Evolutionary conservation across 2,329 filamentous ascomycete species (phyloP), one percentile per base, ranked within the genome.

Genomic region (Cryphonectria nitschkei): DNA sequence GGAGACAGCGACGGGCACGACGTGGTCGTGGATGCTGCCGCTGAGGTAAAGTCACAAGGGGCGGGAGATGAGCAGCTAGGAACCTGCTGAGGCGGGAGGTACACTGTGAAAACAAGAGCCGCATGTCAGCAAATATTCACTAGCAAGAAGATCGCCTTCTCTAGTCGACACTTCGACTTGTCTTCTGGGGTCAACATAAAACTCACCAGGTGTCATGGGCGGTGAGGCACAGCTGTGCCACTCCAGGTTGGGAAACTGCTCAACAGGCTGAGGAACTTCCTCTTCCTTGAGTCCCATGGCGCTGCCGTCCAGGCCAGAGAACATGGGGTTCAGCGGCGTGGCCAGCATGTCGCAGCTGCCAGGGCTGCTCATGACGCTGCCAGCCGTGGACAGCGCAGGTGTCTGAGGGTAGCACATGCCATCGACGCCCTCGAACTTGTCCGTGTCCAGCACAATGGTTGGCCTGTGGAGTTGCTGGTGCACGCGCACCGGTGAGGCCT

Each of bases 1-100:
- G 94, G 94, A 39, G 94, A 97, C 74, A 96, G 89, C 71, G 94
- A 96, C 75, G 94, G 93, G 84, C 92, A 95, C 62, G 92, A 90
- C 78, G 90, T 91, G 69, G 90, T 87, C 75, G 92, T 92, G 75
- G 68, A 68, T 29, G 56, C 34, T 32, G 61, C 64, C 63, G 67
- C 65, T n/a, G 41, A 72, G 39, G 63, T 63, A 41, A 64, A 32
- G 60, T 67, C 65, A 39, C 66, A 32, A 52, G 66, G 65, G 16
- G 66, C 69, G 60, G 71, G 71, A n/a, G 71, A 72, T 39, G 68
- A 62, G 41, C 71, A 72, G 68, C 61, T 58, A n/a, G 60, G 65
- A 46, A 46, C 81, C 75, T 70, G 68, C 43, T 72, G 70, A 13
- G 68, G 65, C 43, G 71, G 68, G 39, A 87, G 80, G 80, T 84